These are phyloP conservation scores for Hirsutella thompsonii DNA, from an alignment of 2,329 filamentous ascomycete species.

Conservation along the genomic window DNA sequence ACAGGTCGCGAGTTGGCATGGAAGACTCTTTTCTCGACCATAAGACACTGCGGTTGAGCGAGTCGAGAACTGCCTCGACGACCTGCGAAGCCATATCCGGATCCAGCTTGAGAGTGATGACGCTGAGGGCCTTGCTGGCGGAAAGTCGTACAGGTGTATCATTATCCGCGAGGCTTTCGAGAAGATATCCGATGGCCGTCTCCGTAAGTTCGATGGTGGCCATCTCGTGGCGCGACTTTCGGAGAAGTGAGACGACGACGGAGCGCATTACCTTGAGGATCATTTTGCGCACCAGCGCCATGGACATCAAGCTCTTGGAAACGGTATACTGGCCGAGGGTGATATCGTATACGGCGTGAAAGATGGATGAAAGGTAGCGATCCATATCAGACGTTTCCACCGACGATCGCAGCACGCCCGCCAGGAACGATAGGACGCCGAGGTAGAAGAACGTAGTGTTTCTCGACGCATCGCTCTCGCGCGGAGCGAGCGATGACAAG, in stretches of 20 bases:
- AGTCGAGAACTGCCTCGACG: slow-evolving; percentile 74
- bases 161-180: slow-evolving; percentile 69
- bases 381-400: slow-evolving; percentile 65
- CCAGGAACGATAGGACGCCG: slow-evolving; percentile 67
- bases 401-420: slow-evolving; percentile 56
- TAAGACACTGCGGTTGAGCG: slow-evolving; percentile 44
- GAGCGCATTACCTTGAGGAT: slow-evolving; percentile 77
- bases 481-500: slow-evolving; percentile 42
- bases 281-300: slow-evolving; percentile 69
- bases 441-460: slow-evolving; percentile 61
- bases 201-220: slow-evolving; percentile 51
- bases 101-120: slow-evolving; percentile 71
- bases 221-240: slow-evolving; percentile 30
- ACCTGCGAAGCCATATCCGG: slow-evolving; percentile 74
- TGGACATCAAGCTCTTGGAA: slow-evolving; percentile 46
- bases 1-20: slow-evolving; percentile 43
- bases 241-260: slow-evolving; percentile 53
- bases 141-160: slow-evolving; percentile 86
- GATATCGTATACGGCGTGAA: slow-evolving; percentile 48
- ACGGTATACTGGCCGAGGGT: slow-evolving; percentile 34
- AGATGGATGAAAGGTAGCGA: slow-evolving; percentile 51
- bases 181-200: slow-evolving; percentile 66
- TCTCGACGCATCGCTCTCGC: slow-evolving; percentile 17
- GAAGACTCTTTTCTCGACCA: slow-evolving; percentile 24
- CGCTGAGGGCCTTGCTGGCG: slow-evolving; percentile 83